A percentile compares a stretch with the other conserved stretches of the same genome.
These are phyloP conservation scores for Mortierella claussenii DNA, from an alignment of 192 early-diverging fungal species.

Conservation along the genomic window DNA sequence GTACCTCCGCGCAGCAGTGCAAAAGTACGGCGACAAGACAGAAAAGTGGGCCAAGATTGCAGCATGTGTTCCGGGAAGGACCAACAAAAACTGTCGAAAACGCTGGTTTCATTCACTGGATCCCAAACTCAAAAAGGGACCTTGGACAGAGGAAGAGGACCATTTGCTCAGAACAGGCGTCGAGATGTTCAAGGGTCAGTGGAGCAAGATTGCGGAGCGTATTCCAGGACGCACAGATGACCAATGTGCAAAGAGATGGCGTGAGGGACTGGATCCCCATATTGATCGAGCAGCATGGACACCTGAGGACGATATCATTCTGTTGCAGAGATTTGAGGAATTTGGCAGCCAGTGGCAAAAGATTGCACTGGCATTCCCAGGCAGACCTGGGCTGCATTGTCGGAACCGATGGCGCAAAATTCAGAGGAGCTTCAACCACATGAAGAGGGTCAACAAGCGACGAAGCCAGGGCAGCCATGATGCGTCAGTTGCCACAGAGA, in stretches of 20 bases:
- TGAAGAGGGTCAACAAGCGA: conserved; percentile 40
- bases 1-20: conserved; percentile 76
- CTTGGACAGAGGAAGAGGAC: conserved; percentile 88
- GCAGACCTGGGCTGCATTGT: conserved; percentile 80
- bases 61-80: conserved; percentile 76
- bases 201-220: conserved; percentile 83
- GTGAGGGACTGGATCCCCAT: conserved; percentile 85
- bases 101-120: conserved; percentile 86
- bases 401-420: conserved; percentile 84
- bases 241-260: conserved; percentile 92
- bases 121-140: conserved; percentile 77
- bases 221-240: conserved; percentile 86
- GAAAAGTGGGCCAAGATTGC: conserved; percentile 86
- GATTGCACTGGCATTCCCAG: conserved; percentile 80
- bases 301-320: conserved; percentile 69
- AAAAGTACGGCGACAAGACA: conserved; percentile 76
- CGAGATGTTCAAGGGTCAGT: conserved; percentile 75
- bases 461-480: conserved; percentile 18
- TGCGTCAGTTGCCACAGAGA: conserved; percentile 8
- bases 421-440: conserved; percentile 62
- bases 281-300: conserved; percentile 80
- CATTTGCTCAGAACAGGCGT: conserved; percentile 76
- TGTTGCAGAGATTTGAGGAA: conserved; percentile 70
- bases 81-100: conserved; percentile 86
- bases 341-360: conserved; percentile 85